Evolutionary conservation across 169 alveolate genomes (phyloP).

Genomic region (Toxoplasma gondii): DNA sequence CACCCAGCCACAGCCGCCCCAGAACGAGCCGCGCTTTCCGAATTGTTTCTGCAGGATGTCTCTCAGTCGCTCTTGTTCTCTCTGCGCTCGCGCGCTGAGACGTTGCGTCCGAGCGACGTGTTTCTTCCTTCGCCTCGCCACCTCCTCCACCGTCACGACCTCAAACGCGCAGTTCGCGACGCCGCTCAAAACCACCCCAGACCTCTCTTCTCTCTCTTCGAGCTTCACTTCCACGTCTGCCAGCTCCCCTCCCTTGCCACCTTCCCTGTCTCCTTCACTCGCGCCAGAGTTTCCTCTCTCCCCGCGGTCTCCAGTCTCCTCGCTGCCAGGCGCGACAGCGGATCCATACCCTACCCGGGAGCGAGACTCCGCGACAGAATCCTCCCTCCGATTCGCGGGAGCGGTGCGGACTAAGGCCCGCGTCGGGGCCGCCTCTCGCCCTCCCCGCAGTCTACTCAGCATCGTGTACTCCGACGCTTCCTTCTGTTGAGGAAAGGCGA

Average conservation of each 20-base stretch:
- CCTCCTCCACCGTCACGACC: slow-evolving; percentile 21
- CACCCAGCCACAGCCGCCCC: slow-evolving; percentile 42
- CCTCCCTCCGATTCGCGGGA: too few relatives aligned
- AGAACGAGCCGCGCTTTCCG: not conserved
- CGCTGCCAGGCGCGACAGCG: too few relatives aligned
- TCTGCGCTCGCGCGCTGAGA: not conserved
- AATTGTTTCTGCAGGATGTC: not conserved
- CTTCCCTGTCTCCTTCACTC: not conserved
- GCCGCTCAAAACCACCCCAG: not conserved
- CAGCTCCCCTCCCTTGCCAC: not conserved
- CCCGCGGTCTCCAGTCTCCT: not conserved
- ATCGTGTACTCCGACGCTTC: not conserved
- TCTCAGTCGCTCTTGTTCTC: not conserved
- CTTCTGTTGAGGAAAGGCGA: not conserved
- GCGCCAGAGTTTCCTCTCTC: not conserved
- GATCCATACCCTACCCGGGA: too few relatives aligned
- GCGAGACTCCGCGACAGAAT: too few relatives aligned
- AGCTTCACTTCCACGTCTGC: not conserved
- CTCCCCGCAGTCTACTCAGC: not conserved
- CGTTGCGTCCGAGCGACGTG: not conserved
- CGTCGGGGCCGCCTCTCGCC: not conserved
- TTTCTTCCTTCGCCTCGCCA: not conserved
- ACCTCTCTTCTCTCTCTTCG: not conserved
- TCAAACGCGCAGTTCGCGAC: not conserved
- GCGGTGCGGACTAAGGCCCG: not conserved